phyloP scores from a whole-genome alignment of 225 moss, liverwort and hornwort genomes.

The Straminergon stramineum region DNA sequence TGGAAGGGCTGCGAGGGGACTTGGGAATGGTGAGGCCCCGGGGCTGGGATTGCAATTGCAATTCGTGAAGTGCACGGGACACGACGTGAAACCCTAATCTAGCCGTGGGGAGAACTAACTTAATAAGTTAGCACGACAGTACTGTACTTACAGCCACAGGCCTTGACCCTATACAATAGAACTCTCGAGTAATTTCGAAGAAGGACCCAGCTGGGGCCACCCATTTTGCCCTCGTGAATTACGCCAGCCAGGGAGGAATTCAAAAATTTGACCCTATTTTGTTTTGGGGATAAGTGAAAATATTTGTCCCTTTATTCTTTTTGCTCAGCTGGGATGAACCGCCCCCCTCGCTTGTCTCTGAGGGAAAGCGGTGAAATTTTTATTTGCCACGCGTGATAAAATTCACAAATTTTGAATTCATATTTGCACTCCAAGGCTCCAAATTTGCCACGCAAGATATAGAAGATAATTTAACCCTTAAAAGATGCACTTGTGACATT shows the following conservation, averaged over 20 bases:
- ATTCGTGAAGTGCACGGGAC: neutral
- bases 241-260: neutral
- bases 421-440: no score
- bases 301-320: no score
- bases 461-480: no score
- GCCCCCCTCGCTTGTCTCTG: no score
- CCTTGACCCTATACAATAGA: neutral
- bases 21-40: neutral
- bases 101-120: neutral
- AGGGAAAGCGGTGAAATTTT: no score
- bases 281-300: neutral
- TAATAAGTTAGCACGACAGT: neutral
- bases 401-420: no score
- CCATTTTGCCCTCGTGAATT: neutral
- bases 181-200: neutral
- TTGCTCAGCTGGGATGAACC: no score
- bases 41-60: neutral
- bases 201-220: neutral
- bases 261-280: neutral
- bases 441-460: no score
- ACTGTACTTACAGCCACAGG: neutral
- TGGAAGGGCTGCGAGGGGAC: neutral
- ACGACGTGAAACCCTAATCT: constrained; percentile 6
- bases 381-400: no score
- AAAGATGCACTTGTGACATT: no score